Base-by-base conservation (phyloP, 2,329 filamentous ascomycete species). In the Pleoardoris graminearum region DNA sequence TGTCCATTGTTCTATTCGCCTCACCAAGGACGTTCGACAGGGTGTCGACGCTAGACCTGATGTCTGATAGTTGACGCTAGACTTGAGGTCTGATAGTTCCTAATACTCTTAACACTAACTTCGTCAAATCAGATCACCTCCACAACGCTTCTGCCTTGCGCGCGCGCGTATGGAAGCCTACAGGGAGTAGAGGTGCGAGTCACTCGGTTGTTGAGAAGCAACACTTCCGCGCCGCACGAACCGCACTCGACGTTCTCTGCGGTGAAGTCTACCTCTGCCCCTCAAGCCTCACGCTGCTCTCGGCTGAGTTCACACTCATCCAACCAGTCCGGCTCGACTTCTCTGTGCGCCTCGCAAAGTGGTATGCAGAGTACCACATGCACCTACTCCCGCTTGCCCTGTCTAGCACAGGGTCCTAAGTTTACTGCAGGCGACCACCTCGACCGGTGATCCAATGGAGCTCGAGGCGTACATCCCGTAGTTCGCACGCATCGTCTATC, bases 241-340 rank as follows among this genome's bases (percentile, higher is more conserved):
- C 11, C 17, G 50, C 27, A 3, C 44, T 52, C 17, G 43, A 52
- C 14, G 23, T 48, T 12, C 14, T 52, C 11, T 38, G 39, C 23
- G 27, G 50, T 12, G 50, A 48, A 7, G 44, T 48, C 4, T 52
- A 48, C 21, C 44, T 52, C 25, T 30, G 16, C 4, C 36, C 50
- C 2, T 39, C 39, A 22, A 37, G 17, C 32, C 33, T 38, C 22
- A 32, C 16, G 5, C 16, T 30, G 8, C 21, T 32, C 7, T 14
- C 27, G 4, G 12, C 25, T 14, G 16, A 36, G 22, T 35, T 50
- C 22, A 42, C 23, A 4, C 44, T 52, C 11, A 37, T 27, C 7
- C 19, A 32, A 5, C 17, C 22, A 3, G n/a, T 27, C 7, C 12
- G 19, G 1, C 27, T 8, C 6, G 21, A 41, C 3, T 52, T 48